phyloP scores from a whole-genome alignment of 495 filamentous ascomycete species.

The Penicillium egyptiacum region DNA sequence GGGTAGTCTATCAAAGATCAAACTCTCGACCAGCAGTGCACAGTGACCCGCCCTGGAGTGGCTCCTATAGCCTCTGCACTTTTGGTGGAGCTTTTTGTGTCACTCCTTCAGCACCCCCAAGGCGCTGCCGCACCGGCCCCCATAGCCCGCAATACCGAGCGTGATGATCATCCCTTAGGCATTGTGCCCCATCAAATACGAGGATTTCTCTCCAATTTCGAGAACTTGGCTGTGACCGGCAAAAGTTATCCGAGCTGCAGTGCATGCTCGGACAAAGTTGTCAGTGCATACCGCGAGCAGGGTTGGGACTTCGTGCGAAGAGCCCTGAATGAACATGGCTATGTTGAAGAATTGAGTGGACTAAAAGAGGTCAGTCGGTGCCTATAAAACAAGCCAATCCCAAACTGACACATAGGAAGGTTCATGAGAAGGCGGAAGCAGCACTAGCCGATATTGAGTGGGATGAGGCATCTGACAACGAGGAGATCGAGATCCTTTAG shows the following conservation, averaged over 20 bases:
- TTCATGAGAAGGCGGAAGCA: slow-evolving; percentile 75
- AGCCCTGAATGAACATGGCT: slow-evolving; percentile 80
- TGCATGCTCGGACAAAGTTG: slow-evolving; percentile 78
- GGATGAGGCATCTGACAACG: slow-evolving; percentile 58
- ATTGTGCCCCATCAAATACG: slow-evolving; percentile 90
- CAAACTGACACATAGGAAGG: slow-evolving; percentile 39
- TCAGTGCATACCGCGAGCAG: slow-evolving; percentile 66
- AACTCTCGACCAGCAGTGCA: slow-evolving; percentile 97
- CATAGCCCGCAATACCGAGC: slow-evolving; percentile 51
- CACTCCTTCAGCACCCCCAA: slow-evolving; percentile 80
- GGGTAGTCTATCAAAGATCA: slow-evolving; percentile 82
- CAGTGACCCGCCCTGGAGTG: slow-evolving; percentile 89
- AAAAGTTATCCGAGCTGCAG: slow-evolving; percentile 87
- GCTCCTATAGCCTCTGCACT: slow-evolving; percentile 89
- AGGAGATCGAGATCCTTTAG: slow-evolving; percentile 37
- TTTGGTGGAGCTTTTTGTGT: slow-evolving; percentile 87
- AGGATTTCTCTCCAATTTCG: slow-evolving; percentile 83
- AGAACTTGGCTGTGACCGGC: slow-evolving; percentile 79
- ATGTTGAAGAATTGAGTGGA: slow-evolving; percentile 87
- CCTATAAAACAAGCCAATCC: not conserved
- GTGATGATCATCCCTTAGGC: slow-evolving; percentile 76
- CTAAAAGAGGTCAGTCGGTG: slow-evolving; percentile 69
- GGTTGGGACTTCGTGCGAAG: slow-evolving; percentile 89
- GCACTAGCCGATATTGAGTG: slow-evolving; percentile 59
- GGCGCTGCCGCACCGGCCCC: slow-evolving; percentile 61